phyloP scores from a whole-genome alignment of 306 rosid genomes.

The Rosa multiflora region DNA sequence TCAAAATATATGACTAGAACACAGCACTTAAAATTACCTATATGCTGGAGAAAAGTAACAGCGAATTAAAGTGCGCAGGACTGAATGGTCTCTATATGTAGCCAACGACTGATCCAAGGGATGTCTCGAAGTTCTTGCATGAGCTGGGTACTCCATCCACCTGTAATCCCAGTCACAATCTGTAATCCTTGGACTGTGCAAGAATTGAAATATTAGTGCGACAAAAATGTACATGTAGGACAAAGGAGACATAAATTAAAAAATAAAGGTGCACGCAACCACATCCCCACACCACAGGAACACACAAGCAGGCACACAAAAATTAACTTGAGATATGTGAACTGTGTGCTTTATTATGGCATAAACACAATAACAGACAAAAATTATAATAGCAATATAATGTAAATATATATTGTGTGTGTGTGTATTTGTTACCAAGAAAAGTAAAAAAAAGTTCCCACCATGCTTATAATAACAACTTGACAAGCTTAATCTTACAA shows the following conservation, averaged over 20 bases:
- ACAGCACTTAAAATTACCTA: constrained; percentile 45
- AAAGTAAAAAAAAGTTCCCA: not conserved
- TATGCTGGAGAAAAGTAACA: constrained; percentile 85
- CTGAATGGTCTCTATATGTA: constrained; percentile 80
- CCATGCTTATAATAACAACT: not conserved
- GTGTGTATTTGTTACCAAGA: not conserved
- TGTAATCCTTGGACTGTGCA: constrained; percentile 40
- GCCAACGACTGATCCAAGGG: constrained; percentile 70
- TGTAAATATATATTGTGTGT: not conserved
- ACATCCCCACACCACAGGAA: not conserved
- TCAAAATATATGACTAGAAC: not conserved
- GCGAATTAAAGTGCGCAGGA: constrained; percentile 74
- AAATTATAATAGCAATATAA: not conserved
- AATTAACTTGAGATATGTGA: not conserved
- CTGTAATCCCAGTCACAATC: constrained; percentile 78
- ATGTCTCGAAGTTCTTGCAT: constrained; percentile 54
- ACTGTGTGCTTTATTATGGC: not conserved
- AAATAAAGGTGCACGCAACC: not conserved
- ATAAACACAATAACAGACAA: not conserved
- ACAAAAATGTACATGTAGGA: not conserved
- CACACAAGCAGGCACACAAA: not conserved
- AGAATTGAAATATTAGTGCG: constrained; percentile 8
- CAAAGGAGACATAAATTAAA: not conserved
- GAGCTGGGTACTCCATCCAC: constrained; percentile 79
- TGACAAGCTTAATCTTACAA: not conserved